Evolutionary conservation across 1,284 basidiomycete genomes (phyloP), one percentile per base, ranked within the genome.

Genomic region (Cystobasidium pallidum): DNA sequence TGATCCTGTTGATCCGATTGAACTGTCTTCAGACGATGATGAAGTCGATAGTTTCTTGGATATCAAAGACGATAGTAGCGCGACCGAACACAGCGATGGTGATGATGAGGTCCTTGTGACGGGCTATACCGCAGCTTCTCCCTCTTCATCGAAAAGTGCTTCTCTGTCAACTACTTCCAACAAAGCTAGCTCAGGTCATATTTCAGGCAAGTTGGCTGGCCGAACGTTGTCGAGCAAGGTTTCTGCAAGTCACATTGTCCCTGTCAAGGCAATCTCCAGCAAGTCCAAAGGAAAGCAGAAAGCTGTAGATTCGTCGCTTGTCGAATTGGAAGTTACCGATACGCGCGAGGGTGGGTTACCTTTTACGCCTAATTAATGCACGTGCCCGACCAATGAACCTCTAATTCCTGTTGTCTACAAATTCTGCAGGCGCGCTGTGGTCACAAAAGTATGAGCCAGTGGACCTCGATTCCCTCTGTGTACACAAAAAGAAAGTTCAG

Each of bases 401-500:
- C 32, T 34, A 39, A 32, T 15, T 8, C 32, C 21, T 36, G 11
- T 15, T 47, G n/a, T 17, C 2, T 28, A 41, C 43, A 11, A 15
- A 2, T 45, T 34, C 8, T 4, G 30, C 51, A 63, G 68, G 49
- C 21, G 68, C 68, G 17, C 41, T 71, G 17, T 71, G 68, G 68
- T 63, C 68, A n/a, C 57, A 71, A 41, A 63, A 71, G 61, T 71
- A 71, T 21, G 59, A 61, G n/a, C 68, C 68, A 30, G 28, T 63
- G 8, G 68, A 71, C 61, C 47, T 71, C 26, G 68, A 71, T 2
- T 54, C 61, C 39, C 84, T 99, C 1, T 93, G 92, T 0, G 91
- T 98, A 2, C 93, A 97, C 79, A 88, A 90, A 72, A 86, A 86
- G 19, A 94, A 98, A 79, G 87, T 98, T 0, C 86, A 88, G 59